A percentile compares a stretch with the other conserved stretches of the same genome.
Evolutionary conservation across 208 protist genomes (phyloP).

Genomic region (Trypanosoma lewisi): DNA sequence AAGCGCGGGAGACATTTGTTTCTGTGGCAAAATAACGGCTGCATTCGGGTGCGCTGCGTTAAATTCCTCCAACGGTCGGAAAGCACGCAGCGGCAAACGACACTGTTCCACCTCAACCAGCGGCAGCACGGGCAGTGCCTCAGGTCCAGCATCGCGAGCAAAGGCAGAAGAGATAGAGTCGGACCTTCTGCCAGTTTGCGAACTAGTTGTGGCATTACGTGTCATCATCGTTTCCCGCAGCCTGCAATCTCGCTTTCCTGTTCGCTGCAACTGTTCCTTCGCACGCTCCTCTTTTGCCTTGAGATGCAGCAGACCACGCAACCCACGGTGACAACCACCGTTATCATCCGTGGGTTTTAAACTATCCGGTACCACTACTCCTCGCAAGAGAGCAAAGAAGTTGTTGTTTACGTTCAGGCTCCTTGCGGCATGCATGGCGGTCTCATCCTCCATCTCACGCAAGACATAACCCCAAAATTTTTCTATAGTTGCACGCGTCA

Average conservation of each 20-base stretch:
- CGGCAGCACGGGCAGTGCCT: conserved; percentile 29
- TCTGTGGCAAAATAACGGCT: conserved; percentile 20
- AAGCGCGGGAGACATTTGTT: conserved; percentile 17
- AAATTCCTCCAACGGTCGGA: conserved; percentile 55
- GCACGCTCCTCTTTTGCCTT: conserved; percentile 41
- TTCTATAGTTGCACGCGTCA: conserved; percentile 34
- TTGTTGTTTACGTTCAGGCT: conserved; percentile 57
- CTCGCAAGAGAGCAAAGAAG: conserved; percentile 62
- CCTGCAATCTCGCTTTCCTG: conserved; percentile 37
- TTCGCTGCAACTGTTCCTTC: conserved; percentile 32
- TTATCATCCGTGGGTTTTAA: conserved; percentile 41
- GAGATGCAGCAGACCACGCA: conserved; percentile 71
- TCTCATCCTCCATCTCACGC: conserved; percentile 79
- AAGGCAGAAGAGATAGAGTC: neutral
- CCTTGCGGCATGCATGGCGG: conserved; percentile 54
- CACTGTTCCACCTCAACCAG: conserved; percentile 54
- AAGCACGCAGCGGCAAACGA: conserved; percentile 49
- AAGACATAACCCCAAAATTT: conserved; percentile 56
- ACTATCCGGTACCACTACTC: conserved; percentile 63
- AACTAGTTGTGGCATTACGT: conserved; percentile 19
- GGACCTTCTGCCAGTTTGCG: neutral
- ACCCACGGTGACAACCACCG: conserved; percentile 63
- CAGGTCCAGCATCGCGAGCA: too few species aligned
- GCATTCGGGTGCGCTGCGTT: conserved; percentile 49
- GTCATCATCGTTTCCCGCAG: conserved; percentile 66